Evolutionary conservation across 2,329 filamentous ascomycete genomes (phyloP), one percentile per base, ranked within the genome.

Genomic region (Fusarium sp.): DNA sequence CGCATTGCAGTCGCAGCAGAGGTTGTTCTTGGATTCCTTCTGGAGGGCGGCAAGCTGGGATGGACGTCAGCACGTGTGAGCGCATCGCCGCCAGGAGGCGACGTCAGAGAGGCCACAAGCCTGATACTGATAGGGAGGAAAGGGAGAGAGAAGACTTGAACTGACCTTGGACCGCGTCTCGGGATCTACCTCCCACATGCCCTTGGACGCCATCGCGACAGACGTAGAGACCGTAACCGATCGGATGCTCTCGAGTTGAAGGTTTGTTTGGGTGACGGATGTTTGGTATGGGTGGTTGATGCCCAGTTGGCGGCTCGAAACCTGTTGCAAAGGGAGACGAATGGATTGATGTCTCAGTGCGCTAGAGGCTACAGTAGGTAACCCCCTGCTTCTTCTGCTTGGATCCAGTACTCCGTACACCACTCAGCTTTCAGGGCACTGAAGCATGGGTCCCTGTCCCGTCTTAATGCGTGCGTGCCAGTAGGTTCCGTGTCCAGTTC

Each of bases 131-230:
- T 38, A 61, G 62, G 51, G 57, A 51, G 34, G 38, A 59, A 62
- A 53, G 57, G 57, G 57, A 58, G 55, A 60, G 49, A 65, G 20
- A 53, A 59, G 61, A 25, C 31, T 50, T 54, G 53, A 64, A 64
- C 80, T 74, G 83, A 96, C 94, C 89, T 98, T 98, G 78, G 91
- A 93, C 82, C 93, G 89, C 67, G 95, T 98, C 85, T 98, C 95
- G 53, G 96, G 96, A 81, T 99, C 96, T 72, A 99, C 93, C 84
- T 99, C 96, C 96, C 96, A 99, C 91, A 97, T 95, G 73, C 86
- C 88, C 82, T 94, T 95, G 77, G 88, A 85, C 72, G 87, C 83
- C 87, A 89, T 88, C 61, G 73, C 75, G 56, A 71, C 42, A 64
- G 59, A 46, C 27, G 25, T 34, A 54, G 25, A 59, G 29, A 9